Conservation (phyloP, 495 filamentous ascomycete genomes). For the Cladorrhinum samala region DNA sequence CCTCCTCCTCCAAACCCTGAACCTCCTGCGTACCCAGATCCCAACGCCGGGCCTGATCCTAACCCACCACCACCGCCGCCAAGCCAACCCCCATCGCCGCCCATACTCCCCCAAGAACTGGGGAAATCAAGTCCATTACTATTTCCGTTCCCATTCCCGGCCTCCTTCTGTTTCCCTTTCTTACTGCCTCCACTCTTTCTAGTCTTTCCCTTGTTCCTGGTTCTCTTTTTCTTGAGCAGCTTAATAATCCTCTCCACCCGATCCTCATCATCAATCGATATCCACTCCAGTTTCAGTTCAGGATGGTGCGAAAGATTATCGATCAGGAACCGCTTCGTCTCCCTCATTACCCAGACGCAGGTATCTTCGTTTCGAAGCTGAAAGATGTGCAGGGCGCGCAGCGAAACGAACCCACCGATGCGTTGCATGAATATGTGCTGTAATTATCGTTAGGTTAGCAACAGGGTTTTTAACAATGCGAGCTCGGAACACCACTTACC, state of each 20-base stretch:
- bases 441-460: not conserved
- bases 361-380: slow-evolving; percentile 45
- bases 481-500: slow-evolving; percentile 43
- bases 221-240: not conserved
- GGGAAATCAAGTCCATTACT: not conserved
- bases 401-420: slow-evolving; percentile 36
- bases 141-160: not conserved
- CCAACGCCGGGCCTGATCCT: too few relatives aligned
- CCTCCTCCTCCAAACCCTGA: too few relatives aligned
- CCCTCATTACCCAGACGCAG: slow-evolving; percentile 40
- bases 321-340: slow-evolving; percentile 46
- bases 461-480: too few relatives aligned
- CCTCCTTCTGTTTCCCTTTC: slow-evolving; percentile 29
- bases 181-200: slow-evolving; percentile 10
- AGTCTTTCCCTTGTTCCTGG: not conserved
- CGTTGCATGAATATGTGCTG: slow-evolving; percentile 51
- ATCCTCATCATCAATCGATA: slow-evolving; percentile 43
- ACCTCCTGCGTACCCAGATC: too few relatives aligned
- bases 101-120: not conserved
- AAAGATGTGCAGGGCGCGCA: slow-evolving; percentile 50
- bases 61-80: too few relatives aligned
- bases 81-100: not conserved
- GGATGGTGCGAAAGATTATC: slow-evolving; percentile 49
- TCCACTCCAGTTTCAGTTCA: slow-evolving; percentile 45
- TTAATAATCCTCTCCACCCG: slow-evolving; percentile 40